These are phyloP conservation scores for Ophiosphaerella narmari DNA, from an alignment of 2,329 filamentous ascomycete species.

Conservation along the genomic window DNA sequence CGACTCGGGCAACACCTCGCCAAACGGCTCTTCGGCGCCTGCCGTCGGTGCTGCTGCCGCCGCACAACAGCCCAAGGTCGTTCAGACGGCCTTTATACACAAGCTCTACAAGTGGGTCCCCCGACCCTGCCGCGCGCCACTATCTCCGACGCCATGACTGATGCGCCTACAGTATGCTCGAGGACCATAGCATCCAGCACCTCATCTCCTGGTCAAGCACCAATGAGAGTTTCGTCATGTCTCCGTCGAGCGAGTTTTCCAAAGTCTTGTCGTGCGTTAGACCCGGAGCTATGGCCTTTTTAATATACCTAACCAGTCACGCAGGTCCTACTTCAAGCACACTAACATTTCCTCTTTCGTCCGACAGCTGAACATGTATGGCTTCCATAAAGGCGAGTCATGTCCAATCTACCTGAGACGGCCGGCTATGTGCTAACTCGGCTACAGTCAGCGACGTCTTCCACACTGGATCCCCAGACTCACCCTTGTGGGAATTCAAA, in stretches of 20 bases:
- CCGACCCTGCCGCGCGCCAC: conserved; percentile 2
- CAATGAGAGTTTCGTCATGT: conserved; percentile 98
- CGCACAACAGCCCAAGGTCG: conserved; percentile 92
- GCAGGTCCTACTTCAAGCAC: conserved; percentile 97
- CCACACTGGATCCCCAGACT: conserved; percentile 90
- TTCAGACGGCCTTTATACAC: conserved; percentile 98
- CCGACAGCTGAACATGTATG: conserved; percentile 98
- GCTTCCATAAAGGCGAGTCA: conserved; percentile 89
- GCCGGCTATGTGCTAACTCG: conserved; percentile 14
- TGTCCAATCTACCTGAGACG: conserved; percentile 6
- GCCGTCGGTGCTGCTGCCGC: conserved; percentile 67
- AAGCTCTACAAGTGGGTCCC: conserved; percentile 90
- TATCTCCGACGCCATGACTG: conserved; percentile 27
- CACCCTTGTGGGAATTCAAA: conserved; percentile 97
- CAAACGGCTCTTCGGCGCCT: conserved; percentile 48
- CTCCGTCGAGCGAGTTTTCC: conserved; percentile 93
- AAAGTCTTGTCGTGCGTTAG: conserved; percentile 89
- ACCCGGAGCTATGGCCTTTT: conserved; percentile 30
- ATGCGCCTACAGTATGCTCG: conserved; percentile 76
- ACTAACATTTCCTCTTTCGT: conserved; percentile 99
- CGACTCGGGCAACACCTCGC: conserved; percentile 37
- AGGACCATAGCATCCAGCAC: conserved; percentile 90
- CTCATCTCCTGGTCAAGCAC: conserved; percentile 94
- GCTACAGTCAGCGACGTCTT: conserved; percentile 91
- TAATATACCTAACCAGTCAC: conserved; percentile 31